Conservation (phyloP, 169 alveolate genomes). For the Theileria annulata region DNA sequence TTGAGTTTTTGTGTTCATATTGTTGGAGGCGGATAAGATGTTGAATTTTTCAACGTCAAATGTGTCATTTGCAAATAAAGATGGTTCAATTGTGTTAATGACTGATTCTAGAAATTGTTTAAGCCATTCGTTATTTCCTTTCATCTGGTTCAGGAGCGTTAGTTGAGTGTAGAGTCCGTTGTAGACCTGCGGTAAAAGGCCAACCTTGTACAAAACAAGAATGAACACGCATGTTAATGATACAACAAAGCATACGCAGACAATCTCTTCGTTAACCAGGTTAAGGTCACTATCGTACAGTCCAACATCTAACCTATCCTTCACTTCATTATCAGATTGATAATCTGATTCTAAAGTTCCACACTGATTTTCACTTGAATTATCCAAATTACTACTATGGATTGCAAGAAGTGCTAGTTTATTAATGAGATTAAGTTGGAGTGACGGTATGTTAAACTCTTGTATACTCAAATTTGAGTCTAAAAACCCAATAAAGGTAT, state of each 20-base stretch:
- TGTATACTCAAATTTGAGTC: constrained; percentile 8
- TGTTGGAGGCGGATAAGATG: not conserved
- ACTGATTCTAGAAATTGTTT: constrained; percentile 37
- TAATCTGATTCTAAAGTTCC: not conserved
- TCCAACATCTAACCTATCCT: constrained; percentile 6
- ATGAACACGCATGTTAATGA: constrained; percentile 33
- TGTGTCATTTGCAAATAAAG: constrained; percentile 29
- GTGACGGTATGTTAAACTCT: constrained; percentile 10
- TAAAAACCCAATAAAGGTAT: constrained; percentile 9
- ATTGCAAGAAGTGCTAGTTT: constrained; percentile 3
- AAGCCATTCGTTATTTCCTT: constrained; percentile 42
- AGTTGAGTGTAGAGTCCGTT: constrained; percentile 46
- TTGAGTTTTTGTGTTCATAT: not conserved
- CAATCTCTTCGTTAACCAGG: constrained; percentile 9
- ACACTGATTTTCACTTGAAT: not conserved
- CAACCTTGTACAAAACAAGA: constrained; percentile 34
- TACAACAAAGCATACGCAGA: constrained; percentile 36
- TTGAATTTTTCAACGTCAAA: not conserved
- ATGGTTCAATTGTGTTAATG: constrained; percentile 46
- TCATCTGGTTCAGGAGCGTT: constrained; percentile 40
- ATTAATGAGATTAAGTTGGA: constrained; percentile 5
- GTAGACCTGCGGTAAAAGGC: constrained; percentile 50
- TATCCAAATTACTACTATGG: constrained; percentile 11
- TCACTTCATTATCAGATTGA: not conserved
- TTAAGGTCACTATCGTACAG: constrained; percentile 11